Conservation (phyloP, 148 eudicot species). For the Amaranthus cruentus region DNA sequence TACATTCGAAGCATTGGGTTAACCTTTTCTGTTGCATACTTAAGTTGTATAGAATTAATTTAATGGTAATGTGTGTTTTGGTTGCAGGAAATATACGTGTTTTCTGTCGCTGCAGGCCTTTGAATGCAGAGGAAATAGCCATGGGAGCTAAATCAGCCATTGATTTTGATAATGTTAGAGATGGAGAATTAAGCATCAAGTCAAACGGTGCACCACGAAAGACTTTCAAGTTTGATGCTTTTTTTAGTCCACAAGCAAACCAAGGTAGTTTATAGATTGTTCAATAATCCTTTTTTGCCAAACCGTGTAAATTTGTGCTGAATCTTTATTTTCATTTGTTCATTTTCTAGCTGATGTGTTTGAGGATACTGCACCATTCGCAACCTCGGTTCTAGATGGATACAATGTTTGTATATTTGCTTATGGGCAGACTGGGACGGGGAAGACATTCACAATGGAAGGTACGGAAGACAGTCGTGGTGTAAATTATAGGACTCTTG, state of each 20-base stretch:
- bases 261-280: conserved; percentile 52
- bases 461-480: conserved; percentile 84
- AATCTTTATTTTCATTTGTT: conserved; percentile 4
- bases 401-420: conserved; percentile 96
- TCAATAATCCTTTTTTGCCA: background rate
- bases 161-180: conserved; percentile 77
- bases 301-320: background rate
- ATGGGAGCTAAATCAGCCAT: conserved; percentile 61
- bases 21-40: background rate
- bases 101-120: conserved; percentile 92
- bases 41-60: background rate
- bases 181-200: conserved; percentile 68
- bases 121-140: conserved; percentile 58
- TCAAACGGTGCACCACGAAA: conserved; percentile 56
- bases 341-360: conserved; percentile 56
- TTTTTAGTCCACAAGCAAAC: conserved; percentile 73
- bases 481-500: conserved; percentile 85
- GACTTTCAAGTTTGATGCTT: conserved; percentile 84
- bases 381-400: conserved; percentile 89
- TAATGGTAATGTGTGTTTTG: conserved; percentile 11
- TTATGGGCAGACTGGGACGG: conserved; percentile 96
- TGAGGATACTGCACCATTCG: conserved; percentile 87
- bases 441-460: conserved; percentile 97
- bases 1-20: background rate
- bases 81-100: conserved; percentile 85